Conservation (phyloP, 805 yeast genomes). For the Saturnispora quitensis region DNA sequence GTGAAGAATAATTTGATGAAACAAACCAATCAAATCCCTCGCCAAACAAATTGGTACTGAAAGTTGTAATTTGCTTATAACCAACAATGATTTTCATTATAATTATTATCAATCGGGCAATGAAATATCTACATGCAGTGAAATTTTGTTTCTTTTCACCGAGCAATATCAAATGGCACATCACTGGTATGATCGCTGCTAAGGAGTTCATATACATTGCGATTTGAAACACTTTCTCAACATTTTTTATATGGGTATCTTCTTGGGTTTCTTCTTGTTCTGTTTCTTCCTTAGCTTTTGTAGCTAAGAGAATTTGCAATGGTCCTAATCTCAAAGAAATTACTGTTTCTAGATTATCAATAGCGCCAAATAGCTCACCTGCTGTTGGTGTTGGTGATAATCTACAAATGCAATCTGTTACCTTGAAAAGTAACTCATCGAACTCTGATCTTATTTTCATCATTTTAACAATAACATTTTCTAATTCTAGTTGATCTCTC, state of each 20-base stretch:
- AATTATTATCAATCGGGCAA: slow-evolving; percentile 28
- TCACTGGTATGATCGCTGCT: slow-evolving; percentile 31
- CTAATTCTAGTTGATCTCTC: slow-evolving; percentile 30
- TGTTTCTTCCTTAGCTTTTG: slow-evolving; percentile 1
- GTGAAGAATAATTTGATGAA: slow-evolving; percentile 30
- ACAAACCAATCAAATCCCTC: slow-evolving; percentile 31
- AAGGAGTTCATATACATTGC: slow-evolving; percentile 20
- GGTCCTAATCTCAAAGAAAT: slow-evolving; percentile 26
- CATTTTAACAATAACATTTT: slow-evolving; percentile 30
- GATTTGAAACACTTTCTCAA: slow-evolving; percentile 18
- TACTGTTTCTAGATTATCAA: slow-evolving; percentile 31
- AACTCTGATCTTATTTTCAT: slow-evolving; percentile 25
- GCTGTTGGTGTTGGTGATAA: slow-evolving; percentile 33
- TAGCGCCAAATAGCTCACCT: slow-evolving; percentile 26
- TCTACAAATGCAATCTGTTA: slow-evolving; percentile 33
- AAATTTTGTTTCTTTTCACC: slow-evolving; percentile 21
- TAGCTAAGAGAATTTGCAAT: slow-evolving; percentile 21
- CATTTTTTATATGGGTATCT: slow-evolving; percentile 16
- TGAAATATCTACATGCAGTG: slow-evolving; percentile 27
- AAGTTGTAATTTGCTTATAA: slow-evolving; percentile 28
- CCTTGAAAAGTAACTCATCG: slow-evolving; percentile 24
- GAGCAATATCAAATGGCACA: slow-evolving; percentile 35
- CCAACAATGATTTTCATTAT: slow-evolving; percentile 29
- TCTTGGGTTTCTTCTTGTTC: background rate
- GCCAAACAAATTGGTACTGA: slow-evolving; percentile 22